phyloP scores from a whole-genome alignment of 768 basidiomycete species.

The Holtermannia corniformis region DNA sequence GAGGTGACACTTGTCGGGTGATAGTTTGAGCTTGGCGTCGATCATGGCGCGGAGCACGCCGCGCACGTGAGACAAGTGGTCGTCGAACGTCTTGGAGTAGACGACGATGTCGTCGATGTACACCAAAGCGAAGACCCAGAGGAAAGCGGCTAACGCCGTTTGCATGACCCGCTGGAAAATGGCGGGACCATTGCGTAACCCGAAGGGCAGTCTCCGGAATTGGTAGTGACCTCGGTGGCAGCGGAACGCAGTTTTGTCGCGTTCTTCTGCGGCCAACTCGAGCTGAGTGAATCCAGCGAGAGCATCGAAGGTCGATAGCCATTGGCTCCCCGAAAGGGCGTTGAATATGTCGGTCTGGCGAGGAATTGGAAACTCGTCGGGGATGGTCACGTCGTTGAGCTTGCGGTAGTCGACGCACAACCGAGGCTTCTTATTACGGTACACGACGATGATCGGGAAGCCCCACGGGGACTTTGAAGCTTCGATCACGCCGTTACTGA shows the following conservation, averaged over 20 bases:
- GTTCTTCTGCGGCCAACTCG: conserved; percentile 2
- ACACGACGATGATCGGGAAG: no score
- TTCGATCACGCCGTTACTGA: no score
- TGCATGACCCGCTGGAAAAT: conserved; percentile 6
- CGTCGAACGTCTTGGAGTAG: not conserved
- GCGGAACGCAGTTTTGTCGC: conserved; percentile 7
- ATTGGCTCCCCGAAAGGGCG: no score
- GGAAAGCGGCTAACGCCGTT: not conserved
- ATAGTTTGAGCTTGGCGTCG: not conserved
- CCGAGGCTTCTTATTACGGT: no score
- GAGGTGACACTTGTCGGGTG: conserved; percentile 1
- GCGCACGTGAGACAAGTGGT: conserved; percentile 30
- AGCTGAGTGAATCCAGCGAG: no score
- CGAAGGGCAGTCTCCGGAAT: conserved; percentile 6
- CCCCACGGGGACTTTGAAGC: no score
- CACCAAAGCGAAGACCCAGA: conserved; percentile 3
- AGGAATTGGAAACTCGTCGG: no score
- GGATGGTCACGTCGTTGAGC: no score
- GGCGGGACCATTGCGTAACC: conserved; percentile 3
- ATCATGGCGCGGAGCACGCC: not conserved
- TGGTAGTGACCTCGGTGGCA: conserved; percentile 3
- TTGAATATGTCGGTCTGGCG: no score
- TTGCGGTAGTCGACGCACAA: no score
- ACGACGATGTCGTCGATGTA: conserved; percentile 7
- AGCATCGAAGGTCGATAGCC: no score